These are phyloP conservation scores for Epichloe baconii DNA, from an alignment of 2,329 filamentous ascomycete species.

Conservation along the genomic window DNA sequence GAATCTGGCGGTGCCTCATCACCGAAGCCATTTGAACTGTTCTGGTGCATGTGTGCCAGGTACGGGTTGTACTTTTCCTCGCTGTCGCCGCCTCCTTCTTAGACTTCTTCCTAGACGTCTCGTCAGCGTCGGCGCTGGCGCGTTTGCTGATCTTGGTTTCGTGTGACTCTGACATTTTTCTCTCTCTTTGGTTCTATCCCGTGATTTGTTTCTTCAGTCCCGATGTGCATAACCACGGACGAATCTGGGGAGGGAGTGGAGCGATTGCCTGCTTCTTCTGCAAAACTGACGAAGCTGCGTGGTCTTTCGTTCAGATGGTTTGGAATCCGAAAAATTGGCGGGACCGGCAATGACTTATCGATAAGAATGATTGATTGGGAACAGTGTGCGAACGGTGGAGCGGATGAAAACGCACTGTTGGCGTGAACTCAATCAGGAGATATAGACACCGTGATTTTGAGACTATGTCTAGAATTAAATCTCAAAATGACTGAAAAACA, in stretches of 20 bases:
- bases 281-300: background rate
- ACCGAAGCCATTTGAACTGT: slow-evolving; percentile 28
- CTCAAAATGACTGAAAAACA: no score
- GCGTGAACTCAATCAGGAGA: background rate
- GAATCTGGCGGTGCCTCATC: slow-evolving; percentile 20
- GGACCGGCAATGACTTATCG: slow-evolving; percentile 16
- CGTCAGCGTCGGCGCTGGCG: slow-evolving; percentile 30
- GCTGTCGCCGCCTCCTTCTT: slow-evolving; percentile 23
- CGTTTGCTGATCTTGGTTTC: slow-evolving; percentile 28
- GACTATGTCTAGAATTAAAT: background rate
- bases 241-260: slow-evolving; percentile 3
- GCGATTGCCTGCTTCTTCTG: background rate
- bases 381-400: slow-evolving; percentile 6
- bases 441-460: background rate
- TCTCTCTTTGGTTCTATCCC: background rate
- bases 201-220: background rate
- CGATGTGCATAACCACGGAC: background rate
- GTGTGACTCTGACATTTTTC: slow-evolving; percentile 24
- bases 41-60: slow-evolving; percentile 74
- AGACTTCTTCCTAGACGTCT: slow-evolving; percentile 29
- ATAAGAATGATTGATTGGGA: slow-evolving; percentile 13
- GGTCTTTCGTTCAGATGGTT: background rate
- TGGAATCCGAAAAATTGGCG: slow-evolving; percentile 13
- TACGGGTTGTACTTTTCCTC: slow-evolving; percentile 59
- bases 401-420: background rate